phyloP scores from a whole-genome alignment of 1,139 yeast genomes.

The Hansenula sp. region DNA sequence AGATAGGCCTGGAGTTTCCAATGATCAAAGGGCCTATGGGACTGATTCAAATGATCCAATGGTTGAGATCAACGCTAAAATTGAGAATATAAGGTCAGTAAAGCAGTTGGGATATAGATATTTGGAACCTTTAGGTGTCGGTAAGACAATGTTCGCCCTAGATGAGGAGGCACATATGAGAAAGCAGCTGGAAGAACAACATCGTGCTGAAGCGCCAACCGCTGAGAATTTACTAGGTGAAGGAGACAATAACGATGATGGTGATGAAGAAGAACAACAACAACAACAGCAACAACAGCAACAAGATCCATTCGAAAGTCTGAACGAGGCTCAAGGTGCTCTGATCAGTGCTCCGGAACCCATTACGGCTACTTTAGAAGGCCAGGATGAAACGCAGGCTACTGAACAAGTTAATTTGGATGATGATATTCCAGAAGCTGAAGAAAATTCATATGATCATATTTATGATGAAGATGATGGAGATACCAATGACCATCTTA shows the following conservation, averaged over 20 bases:
- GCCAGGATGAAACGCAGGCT: slow-evolving; percentile 4
- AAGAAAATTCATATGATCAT: slow-evolving; percentile 21
- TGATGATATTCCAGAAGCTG: slow-evolving; percentile 45
- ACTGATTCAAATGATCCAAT: slow-evolving; percentile 9
- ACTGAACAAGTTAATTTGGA: slow-evolving; percentile 37
- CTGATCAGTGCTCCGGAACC: background rate
- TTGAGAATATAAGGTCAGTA: slow-evolving; percentile 39
- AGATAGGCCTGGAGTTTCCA: slow-evolving; percentile 43
- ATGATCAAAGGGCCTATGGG: background rate
- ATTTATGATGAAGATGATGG: slow-evolving; percentile 22
- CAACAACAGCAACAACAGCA: too few relatives aligned
- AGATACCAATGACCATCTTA: slow-evolving; percentile 19
- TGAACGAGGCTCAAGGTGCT: background rate
- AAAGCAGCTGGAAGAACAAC: slow-evolving; percentile 29
- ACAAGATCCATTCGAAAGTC: too few relatives aligned
- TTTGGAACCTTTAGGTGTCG: slow-evolving; percentile 53
- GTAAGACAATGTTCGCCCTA: slow-evolving; percentile 49
- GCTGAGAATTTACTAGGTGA: slow-evolving; percentile 30
- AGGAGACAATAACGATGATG: slow-evolving; percentile 7
- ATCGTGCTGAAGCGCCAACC: slow-evolving; percentile 18
- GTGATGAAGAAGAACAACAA: slow-evolving; percentile 14
- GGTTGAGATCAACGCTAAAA: slow-evolving; percentile 29
- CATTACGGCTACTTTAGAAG: slow-evolving; percentile 3
- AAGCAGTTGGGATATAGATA: slow-evolving; percentile 46
- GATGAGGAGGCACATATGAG: slow-evolving; percentile 24